These are phyloP conservation scores for Nasturtium officinale DNA, from an alignment of 345 rosid genomes.

Conservation along the genomic window DNA sequence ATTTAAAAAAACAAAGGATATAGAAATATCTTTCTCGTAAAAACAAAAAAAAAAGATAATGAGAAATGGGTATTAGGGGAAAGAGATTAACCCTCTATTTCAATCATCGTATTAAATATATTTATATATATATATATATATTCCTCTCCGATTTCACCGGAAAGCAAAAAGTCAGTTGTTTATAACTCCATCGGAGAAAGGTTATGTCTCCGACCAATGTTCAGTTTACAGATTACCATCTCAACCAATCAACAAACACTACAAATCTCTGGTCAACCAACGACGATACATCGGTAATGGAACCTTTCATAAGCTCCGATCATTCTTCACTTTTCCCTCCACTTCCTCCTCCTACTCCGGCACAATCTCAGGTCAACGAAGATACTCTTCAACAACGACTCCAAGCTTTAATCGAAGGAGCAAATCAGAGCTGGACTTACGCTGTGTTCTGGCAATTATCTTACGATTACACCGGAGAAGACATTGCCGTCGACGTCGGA, in stretches of 20 bases:
- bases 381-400: constrained; percentile 92
- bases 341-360: constrained; percentile 42
- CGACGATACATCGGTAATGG: constrained; percentile 83
- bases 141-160: background rate
- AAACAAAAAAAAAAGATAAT: too few relatives aligned
- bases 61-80: too few relatives aligned
- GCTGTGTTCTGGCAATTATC: constrained; percentile 96
- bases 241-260: constrained; percentile 28
- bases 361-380: constrained; percentile 47
- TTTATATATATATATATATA: background rate
- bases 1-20: too few relatives aligned
- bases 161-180: background rate
- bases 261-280: constrained; percentile 63
- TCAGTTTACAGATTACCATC: constrained; percentile 53
- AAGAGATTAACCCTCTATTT: too few relatives aligned
- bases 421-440: constrained; percentile 79
- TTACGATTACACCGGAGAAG: constrained; percentile 52
- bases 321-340: constrained; percentile 68
- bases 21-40: too few relatives aligned
- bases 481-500: constrained; percentile 23
- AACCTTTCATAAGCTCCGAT: constrained; percentile 80
- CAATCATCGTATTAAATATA: too few relatives aligned
- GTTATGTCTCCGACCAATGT: constrained; percentile 25
- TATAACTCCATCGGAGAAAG: background rate
- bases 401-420: constrained; percentile 73